Conservation (phyloP, 768 basidiomycete genomes). For the Macrocybe gigantea region DNA sequence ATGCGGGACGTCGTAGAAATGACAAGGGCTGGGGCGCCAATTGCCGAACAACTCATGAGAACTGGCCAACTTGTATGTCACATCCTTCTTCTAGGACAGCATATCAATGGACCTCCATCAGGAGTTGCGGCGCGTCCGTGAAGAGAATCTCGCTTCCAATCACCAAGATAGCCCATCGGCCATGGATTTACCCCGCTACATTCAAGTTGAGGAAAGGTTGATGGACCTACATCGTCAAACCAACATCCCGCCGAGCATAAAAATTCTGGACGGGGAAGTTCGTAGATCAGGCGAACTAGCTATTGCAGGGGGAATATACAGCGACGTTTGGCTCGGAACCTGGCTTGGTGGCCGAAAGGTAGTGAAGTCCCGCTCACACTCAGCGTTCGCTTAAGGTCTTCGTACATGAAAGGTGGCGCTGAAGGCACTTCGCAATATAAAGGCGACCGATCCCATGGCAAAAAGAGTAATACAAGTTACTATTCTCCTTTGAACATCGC, state of each 20-base stretch:
- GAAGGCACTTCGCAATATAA: slow-evolving; percentile 45
- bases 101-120: slow-evolving; percentile 9
- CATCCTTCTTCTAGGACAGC: neutral
- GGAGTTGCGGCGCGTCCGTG: slow-evolving; percentile 24
- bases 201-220: slow-evolving; percentile 40
- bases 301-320: slow-evolving; percentile 46
- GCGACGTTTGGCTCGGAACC: slow-evolving; percentile 47
- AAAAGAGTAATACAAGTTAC: slow-evolving; percentile 28
- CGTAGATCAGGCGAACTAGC: slow-evolving; percentile 30
- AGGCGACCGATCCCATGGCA: slow-evolving; percentile 34
- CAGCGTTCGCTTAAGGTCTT: neutral
- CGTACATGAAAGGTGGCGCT: slow-evolving; percentile 43
- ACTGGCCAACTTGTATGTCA: slow-evolving; percentile 41
- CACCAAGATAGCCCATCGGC: slow-evolving; percentile 13
- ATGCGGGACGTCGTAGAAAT: slow-evolving; percentile 29
- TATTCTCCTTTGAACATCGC: neutral
- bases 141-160: slow-evolving; percentile 10
- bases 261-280: slow-evolving; percentile 48
- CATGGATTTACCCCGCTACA: slow-evolving; percentile 25
- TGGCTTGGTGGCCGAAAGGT: slow-evolving; percentile 55
- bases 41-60: slow-evolving; percentile 44
- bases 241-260: slow-evolving; percentile 48
- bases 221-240: slow-evolving; percentile 42
- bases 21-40: slow-evolving; percentile 33
- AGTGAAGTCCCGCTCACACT: neutral